Percentiles rank a stretch among this genome's conserved stretches.
phyloP scores from a whole-genome alignment of 768 basidiomycete species.

The Rhizopogon rudus region DNA sequence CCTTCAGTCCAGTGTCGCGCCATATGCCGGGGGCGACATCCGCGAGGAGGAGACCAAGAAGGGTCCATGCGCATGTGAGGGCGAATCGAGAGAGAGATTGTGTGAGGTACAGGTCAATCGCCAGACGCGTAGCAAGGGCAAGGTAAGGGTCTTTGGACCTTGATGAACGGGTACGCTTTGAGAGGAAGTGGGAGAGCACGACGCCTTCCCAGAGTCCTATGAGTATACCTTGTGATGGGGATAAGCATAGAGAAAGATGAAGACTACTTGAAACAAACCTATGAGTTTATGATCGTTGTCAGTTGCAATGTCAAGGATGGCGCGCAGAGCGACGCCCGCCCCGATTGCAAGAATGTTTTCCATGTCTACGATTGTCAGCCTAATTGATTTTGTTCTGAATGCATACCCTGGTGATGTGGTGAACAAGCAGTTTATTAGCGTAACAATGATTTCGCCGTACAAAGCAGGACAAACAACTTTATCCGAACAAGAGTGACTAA shows the following conservation, averaged over 20 bases:
- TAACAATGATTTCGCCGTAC: too few species aligned
- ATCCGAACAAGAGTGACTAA: too few species aligned
- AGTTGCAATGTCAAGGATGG: slow-evolving; percentile 49
- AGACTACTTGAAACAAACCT: slow-evolving; percentile 15
- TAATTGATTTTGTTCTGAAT: not conserved
- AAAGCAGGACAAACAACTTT: too few species aligned
- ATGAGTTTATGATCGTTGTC: slow-evolving; percentile 26
- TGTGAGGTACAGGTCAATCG: slow-evolving; percentile 67
- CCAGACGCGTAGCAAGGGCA: slow-evolving; percentile 61
- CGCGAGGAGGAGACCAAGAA: slow-evolving; percentile 47
- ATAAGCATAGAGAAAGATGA: not conserved
- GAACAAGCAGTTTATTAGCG: too few species aligned
- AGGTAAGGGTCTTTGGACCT: slow-evolving; percentile 64
- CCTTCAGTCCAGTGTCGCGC: slow-evolving; percentile 36
- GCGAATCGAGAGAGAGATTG: slow-evolving; percentile 42
- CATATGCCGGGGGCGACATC: slow-evolving; percentile 45
- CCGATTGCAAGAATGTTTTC: slow-evolving; percentile 68
- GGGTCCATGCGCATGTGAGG: slow-evolving; percentile 50
- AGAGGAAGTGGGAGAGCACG: slow-evolving; percentile 66
- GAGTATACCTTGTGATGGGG: slow-evolving; percentile 52
- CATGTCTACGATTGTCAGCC: slow-evolving; percentile 36
- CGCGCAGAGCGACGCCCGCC: slow-evolving; percentile 60
- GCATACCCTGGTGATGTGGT: too few species aligned
- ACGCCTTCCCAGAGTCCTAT: slow-evolving; percentile 80
- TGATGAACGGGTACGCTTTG: slow-evolving; percentile 45